Base-by-base conservation (phyloP, 306 rosid species). In the Citrullus mucosospermus region DNA sequence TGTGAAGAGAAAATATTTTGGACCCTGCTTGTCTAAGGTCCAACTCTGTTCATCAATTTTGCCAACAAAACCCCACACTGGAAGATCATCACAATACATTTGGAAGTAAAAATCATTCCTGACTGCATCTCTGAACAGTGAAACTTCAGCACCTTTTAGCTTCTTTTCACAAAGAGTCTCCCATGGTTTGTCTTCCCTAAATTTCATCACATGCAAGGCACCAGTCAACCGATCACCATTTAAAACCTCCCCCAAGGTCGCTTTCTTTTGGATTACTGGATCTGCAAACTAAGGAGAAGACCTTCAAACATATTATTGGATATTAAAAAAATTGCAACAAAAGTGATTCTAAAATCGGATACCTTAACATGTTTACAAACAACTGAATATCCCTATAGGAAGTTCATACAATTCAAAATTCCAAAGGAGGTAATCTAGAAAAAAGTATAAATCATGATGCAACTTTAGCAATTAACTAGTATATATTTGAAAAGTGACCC, bases 11-110 rank as follows among this genome's bases (percentile, higher is more conserved):
- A 85, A 87, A 81, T 85, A 89, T 44, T 82, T 89, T 15, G 83
- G 76, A 72, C 88, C 87, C 84, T 87, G 83, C 60, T 75, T 86
- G 58, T 74, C 81, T 61, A 77, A 41, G 72, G 65, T 78, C 89
- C 83, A 87, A 20, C 80, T 82, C 84, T 86, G 84, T 53, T 82
- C 91, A 78, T 92, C 98, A 68, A 86, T 78, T 86, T 88, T 89
- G 38, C 98, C 96, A 54, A 93, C 20, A 76, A 88, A 93, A 1
- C 93, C 97, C 98, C 97, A 93, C 25, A 90, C 67, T 9, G 97
- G 96, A 81, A 94, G 98, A 78, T 92, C 96, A 79, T 94, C 97
- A 77, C 85, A 85, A 84, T 90, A 94, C 92, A 92, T 90, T 88
- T 94, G 97, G 78, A 88, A 92, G 89, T 92, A 92, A 87, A 85